Evolutionary conservation across 2,329 filamentous ascomycete genomes (phyloP).

Genomic region (Pyrenochaeta sp.): DNA sequence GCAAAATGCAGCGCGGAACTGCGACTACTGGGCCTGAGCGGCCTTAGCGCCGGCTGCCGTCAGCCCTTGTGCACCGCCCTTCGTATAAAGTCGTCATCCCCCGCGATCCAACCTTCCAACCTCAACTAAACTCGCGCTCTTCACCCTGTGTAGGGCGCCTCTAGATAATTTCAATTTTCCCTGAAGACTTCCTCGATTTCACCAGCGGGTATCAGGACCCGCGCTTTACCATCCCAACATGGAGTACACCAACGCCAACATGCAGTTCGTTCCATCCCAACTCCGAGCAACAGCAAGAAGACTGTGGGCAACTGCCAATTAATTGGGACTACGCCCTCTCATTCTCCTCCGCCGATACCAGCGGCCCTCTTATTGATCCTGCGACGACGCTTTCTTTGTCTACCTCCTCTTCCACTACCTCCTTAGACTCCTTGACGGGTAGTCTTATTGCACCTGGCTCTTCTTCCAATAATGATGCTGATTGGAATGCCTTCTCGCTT

Average conservation of each 20-base stretch:
- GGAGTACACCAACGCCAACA: conserved; percentile 33
- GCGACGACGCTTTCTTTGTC: conserved; percentile 29
- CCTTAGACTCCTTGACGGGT: conserved; percentile 27
- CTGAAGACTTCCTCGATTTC: conserved; percentile 48
- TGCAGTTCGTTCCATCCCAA: conserved; percentile 32
- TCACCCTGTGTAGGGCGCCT: conserved; percentile 47
- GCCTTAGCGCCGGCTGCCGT: not conserved
- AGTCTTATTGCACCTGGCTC: conserved; percentile 23
- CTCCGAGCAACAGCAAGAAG: conserved; percentile 27
- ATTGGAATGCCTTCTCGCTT: conserved; percentile 36
- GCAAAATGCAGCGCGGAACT: not conserved
- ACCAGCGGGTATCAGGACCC: conserved; percentile 47
- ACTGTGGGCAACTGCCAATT: conserved; percentile 35
- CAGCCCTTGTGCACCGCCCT: not conserved
- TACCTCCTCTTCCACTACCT: conserved; percentile 34
- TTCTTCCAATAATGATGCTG: conserved; percentile 28
- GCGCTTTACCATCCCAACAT: conserved; percentile 43
- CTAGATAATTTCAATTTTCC: conserved; percentile 43
- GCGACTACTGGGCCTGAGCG: not conserved
- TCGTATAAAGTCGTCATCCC: conserved; percentile 30
- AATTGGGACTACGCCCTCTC: conserved; percentile 39
- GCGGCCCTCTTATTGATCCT: conserved; percentile 25
- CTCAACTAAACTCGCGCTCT: conserved; percentile 41
- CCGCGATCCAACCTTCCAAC: conserved; percentile 23
- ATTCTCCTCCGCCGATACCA: conserved; percentile 34